Conservation (phyloP, 805 yeast species). For the Sungouiozyma ichnusensis region DNA sequence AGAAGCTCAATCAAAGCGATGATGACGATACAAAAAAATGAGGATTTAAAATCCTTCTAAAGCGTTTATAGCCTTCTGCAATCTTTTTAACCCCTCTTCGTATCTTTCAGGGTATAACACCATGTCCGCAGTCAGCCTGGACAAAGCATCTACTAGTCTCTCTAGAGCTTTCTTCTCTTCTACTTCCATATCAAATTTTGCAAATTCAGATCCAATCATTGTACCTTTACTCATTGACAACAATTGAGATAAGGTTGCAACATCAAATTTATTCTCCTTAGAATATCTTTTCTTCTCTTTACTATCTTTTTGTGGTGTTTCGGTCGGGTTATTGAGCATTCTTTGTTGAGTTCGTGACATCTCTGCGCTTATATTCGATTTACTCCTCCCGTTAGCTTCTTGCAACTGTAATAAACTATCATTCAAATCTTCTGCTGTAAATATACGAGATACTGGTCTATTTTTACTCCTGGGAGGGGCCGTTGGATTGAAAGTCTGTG, state of each 20-base stretch:
- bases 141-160: constrained; percentile 73
- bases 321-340: neutral
- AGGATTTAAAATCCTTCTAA: constrained; percentile 60
- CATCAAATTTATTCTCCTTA: constrained; percentile 18
- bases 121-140: constrained; percentile 84
- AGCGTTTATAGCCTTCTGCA: constrained; percentile 74
- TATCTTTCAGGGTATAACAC: constrained; percentile 72
- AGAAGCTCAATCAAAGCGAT: too few species aligned
- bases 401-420: neutral
- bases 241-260: constrained; percentile 29
- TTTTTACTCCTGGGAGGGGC: constrained; percentile 27
- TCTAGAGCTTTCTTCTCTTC: constrained; percentile 75
- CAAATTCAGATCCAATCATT: constrained; percentile 48
- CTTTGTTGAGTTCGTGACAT: neutral
- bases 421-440: constrained; percentile 5
- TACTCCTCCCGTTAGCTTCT: neutral
- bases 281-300: constrained; percentile 4
- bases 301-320: constrained; percentile 1
- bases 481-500: constrained; percentile 19
- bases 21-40: neutral
- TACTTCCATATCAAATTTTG: constrained; percentile 57
- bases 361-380: neutral
- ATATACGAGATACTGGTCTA: constrained; percentile 23
- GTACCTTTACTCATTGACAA: constrained; percentile 34
- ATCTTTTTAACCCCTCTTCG: constrained; percentile 66